These are phyloP conservation scores for Fraxinus floribunda DNA, from an alignment of 305 asterid genomes.

Conservation along the genomic window DNA sequence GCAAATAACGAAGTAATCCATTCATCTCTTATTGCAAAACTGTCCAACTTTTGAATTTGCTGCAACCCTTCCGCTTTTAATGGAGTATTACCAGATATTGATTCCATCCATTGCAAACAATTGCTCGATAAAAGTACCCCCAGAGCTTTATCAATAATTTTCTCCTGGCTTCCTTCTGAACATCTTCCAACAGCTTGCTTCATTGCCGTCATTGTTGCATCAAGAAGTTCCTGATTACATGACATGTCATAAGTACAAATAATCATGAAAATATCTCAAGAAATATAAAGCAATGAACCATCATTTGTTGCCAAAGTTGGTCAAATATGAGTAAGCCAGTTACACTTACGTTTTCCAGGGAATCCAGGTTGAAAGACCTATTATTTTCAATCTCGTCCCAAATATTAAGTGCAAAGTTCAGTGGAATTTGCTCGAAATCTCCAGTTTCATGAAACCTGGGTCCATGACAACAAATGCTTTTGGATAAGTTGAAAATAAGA, in stretches of 20 bases:
- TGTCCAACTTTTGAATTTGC: constrained; percentile 28
- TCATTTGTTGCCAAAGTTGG: constrained; percentile 14
- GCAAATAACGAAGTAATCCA: constrained; percentile 70
- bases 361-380: constrained; percentile 33
- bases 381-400: constrained; percentile 58
- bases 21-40: constrained; percentile 47
- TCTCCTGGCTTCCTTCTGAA: constrained; percentile 64
- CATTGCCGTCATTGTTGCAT: constrained; percentile 64
- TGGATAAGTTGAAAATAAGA: constrained; percentile 16
- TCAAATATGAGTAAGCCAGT: constrained; percentile 15
- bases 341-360: constrained; percentile 44
- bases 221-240: constrained; percentile 63
- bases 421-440: constrained; percentile 67
- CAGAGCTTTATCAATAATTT: constrained; percentile 51
- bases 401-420: constrained; percentile 54
- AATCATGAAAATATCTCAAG: constrained; percentile 21
- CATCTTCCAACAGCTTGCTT: constrained; percentile 74
- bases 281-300: constrained; percentile 21
- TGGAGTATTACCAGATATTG: constrained; percentile 32
- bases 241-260: constrained; percentile 22
- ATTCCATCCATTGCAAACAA: constrained; percentile 31
- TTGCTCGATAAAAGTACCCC: constrained; percentile 48
- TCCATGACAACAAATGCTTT: constrained; percentile 26
- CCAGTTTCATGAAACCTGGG: constrained; percentile 63
- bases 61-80: constrained; percentile 33